Conservation (phyloP, 352 stramenopile species). For the Pythium volutum region DNA sequence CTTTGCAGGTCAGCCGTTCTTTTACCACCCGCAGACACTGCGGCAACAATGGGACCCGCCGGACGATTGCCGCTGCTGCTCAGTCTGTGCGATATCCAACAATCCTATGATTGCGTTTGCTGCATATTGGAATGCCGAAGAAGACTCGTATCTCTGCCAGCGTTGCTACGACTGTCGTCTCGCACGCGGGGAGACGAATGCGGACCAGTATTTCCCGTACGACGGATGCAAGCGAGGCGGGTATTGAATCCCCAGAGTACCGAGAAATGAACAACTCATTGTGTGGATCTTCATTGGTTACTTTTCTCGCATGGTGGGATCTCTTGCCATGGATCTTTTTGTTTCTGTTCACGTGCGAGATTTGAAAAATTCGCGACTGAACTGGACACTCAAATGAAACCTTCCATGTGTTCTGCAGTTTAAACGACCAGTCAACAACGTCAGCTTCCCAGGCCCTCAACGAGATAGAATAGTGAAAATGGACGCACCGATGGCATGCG, state of each 20-base stretch:
- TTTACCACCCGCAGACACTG: slow-evolving; percentile 58
- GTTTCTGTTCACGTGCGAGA: background rate
- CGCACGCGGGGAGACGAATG: background rate
- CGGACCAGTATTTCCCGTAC: slow-evolving; percentile 37
- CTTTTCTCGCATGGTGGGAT: background rate
- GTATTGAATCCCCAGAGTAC: slow-evolving; percentile 8
- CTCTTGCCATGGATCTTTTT: background rate
- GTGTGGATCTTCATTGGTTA: background rate
- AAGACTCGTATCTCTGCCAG: slow-evolving; percentile 48
- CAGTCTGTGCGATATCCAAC: slow-evolving; percentile 21
- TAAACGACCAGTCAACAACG: too few relatives aligned
- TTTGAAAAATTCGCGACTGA: background rate
- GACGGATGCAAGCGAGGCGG: slow-evolving; percentile 43
- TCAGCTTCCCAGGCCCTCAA: background rate
- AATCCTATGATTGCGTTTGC: slow-evolving; percentile 31
- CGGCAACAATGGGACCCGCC: slow-evolving; percentile 58
- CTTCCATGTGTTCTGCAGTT: slow-evolving; percentile 52
- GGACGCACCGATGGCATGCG: slow-evolving; percentile 23
- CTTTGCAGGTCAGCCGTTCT: slow-evolving; percentile 48
- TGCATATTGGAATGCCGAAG: slow-evolving; percentile 42
- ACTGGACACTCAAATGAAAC: slow-evolving; percentile 44
- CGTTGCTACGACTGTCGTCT: slow-evolving; percentile 23
- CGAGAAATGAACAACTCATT: background rate
- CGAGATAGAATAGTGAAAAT: background rate
- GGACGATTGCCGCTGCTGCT: slow-evolving; percentile 47